Base-by-base conservation (phyloP, 2,329 filamentous ascomycete genomes). In the Pestalotiopsis sp. region DNA sequence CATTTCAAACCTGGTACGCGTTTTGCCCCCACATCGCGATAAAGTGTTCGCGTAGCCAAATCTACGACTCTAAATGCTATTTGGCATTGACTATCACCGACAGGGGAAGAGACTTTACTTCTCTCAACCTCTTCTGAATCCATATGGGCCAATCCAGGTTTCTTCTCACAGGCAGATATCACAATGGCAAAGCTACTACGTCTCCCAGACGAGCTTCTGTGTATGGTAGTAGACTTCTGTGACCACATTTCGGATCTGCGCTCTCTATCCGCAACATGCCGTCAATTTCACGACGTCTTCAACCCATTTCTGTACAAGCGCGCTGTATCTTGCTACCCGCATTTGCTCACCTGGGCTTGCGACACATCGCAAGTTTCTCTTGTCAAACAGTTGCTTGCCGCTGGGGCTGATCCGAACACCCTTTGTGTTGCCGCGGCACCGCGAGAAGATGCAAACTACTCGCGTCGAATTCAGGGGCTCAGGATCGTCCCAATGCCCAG, bases 291-390 rank as follows among this genome's bases (percentile, higher is more conserved):
- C 41, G 11, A 23, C 12, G 49, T 64, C 61, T 49, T 49, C 17
- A 20, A 45, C 23, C 20, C 14, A 31, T n/a, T 64, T 4, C 20
- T 64, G 14, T 45, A 49, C 25, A 25, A 45, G 36, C 36, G 13
- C 12, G 61, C 23, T 13, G 38, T 17, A 14, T 52, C 4, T 13
- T n/a, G 20, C 11, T 39, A 64, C 17, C 39, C 38, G n/a, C 39
- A 64, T 39, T 13, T 64, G 13, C 61, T 64, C 25, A 52, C 61
- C 5, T 64, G 38, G 61, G 61, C 61, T 13, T 64, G 61, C 17
- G 61, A 64, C n/a, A 49, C 61, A 5, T 36, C n/a, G 3, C 38
- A 64, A 14, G 20, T 64, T 7, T 36, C n/a, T 17, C 4, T 64
- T 4, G 61, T 64, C 38, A 39, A 7, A 25, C 27, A 49, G 3